These are phyloP conservation scores for Catenaria anguillulae DNA, from an alignment of 371 early-diverging fungal species.

Conservation along the genomic window DNA sequence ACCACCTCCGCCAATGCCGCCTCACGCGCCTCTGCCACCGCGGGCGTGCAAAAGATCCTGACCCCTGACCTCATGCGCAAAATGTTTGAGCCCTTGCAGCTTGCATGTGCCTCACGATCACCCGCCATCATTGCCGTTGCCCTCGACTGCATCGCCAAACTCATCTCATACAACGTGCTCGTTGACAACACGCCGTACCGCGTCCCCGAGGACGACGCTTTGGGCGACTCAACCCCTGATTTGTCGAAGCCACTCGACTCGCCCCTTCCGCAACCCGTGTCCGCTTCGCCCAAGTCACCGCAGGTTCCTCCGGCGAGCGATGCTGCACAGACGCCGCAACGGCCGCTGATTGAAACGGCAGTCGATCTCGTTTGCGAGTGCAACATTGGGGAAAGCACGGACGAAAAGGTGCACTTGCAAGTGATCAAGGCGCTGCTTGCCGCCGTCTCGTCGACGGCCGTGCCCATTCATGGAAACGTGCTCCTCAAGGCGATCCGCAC, in stretches of 20 bases:
- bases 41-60: not conserved
- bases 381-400: constrained; percentile 50
- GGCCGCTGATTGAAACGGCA: constrained; percentile 34
- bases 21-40: too few relatives aligned
- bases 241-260: constrained; percentile 14
- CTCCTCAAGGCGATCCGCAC: constrained; percentile 70
- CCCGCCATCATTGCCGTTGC: constrained; percentile 37
- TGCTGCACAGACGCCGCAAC: constrained; percentile 4
- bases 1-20: too few relatives aligned
- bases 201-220: not conserved
- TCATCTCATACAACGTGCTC: constrained; percentile 54
- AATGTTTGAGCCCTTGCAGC: constrained; percentile 41
- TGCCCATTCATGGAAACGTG: constrained; percentile 54
- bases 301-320: constrained; percentile 17
- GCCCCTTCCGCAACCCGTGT: constrained; percentile 7
- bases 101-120: constrained; percentile 38
- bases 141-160: constrained; percentile 55
- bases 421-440: constrained; percentile 70
- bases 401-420: constrained; percentile 57
- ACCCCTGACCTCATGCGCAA: not conserved
- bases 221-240: not conserved
- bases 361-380: constrained; percentile 40
- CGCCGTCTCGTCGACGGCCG: constrained; percentile 52
- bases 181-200: constrained; percentile 11
- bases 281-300: constrained; percentile 9